phyloP scores from a whole-genome alignment of 2,329 filamentous ascomycete genomes.

The Aspergillus flavus region DNA sequence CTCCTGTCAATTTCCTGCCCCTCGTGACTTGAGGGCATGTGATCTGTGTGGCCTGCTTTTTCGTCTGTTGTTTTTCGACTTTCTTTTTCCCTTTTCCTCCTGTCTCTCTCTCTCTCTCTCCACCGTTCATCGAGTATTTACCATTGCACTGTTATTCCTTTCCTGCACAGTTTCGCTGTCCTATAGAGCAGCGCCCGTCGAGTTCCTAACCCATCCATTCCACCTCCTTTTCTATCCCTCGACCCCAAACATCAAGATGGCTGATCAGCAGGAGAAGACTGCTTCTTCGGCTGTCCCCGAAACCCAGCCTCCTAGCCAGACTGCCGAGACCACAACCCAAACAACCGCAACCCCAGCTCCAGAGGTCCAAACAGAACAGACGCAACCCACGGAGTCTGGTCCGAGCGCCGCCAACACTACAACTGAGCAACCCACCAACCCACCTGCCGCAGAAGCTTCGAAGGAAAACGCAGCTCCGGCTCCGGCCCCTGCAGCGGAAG shows the following conservation, averaged over 20 bases:
- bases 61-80: slow-evolving; percentile 8
- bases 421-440: slow-evolving; percentile 5
- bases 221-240: neutral
- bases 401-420: slow-evolving; percentile 10
- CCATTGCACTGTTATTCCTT: neutral
- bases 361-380: slow-evolving; percentile 12
- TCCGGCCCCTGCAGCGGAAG: neutral
- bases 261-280: slow-evolving; percentile 9
- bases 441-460: neutral
- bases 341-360: slow-evolving; percentile 6
- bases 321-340: neutral
- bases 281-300: slow-evolving; percentile 4
- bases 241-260: slow-evolving; percentile 1
- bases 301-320: slow-evolving; percentile 6
- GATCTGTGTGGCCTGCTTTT: slow-evolving; percentile 3
- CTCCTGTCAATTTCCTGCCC: neutral
- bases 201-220: neutral
- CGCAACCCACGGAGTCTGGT: slow-evolving; percentile 7
- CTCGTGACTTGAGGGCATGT: slow-evolving; percentile 10
- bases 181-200: neutral
- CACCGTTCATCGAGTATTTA: neutral
- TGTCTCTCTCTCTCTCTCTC: neutral
- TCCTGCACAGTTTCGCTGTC: neutral
- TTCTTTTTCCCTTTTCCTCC: slow-evolving; percentile 1
- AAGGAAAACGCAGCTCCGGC: slow-evolving; percentile 11